phyloP scores from a whole-genome alignment of 306 rosid species.

The Citrullus amarus region DNA sequence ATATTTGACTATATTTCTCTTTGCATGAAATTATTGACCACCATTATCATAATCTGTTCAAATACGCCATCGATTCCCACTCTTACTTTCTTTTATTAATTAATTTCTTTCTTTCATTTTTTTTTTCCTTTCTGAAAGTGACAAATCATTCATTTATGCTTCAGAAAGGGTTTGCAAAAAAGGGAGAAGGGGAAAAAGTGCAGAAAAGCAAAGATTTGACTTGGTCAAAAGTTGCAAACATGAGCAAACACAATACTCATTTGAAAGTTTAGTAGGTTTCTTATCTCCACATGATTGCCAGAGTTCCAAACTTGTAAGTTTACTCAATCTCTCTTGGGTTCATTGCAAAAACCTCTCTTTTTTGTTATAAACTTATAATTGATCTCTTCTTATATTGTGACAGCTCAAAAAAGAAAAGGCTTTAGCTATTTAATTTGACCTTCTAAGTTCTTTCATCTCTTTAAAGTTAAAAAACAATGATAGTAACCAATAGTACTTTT shows the following conservation, averaged over 20 bases:
- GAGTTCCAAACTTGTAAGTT: conserved; percentile 7
- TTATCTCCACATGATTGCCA: neutral
- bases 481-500: neutral
- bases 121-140: neutral
- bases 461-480: neutral
- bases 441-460: neutral
- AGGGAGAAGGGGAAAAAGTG: neutral
- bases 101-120: neutral
- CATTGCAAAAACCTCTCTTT: conserved; percentile 3
- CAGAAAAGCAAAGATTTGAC: neutral
- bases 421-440: neutral
- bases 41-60: neutral
- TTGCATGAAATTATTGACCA: conserved; percentile 6
- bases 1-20: conserved; percentile 10
- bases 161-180: conserved; percentile 10
- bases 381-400: neutral
- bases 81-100: neutral
- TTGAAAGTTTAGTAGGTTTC: conserved; percentile 7
- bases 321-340: neutral
- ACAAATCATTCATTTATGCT: neutral
- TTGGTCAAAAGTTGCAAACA: conserved; percentile 8
- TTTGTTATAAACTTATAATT: neutral
- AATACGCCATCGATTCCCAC: conserved; percentile 1
- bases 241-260: neutral
- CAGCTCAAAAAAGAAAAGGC: neutral